These are phyloP conservation scores for Teunomyces barrocoloradensis DNA, from an alignment of 805 yeast species.

Conservation along the genomic window DNA sequence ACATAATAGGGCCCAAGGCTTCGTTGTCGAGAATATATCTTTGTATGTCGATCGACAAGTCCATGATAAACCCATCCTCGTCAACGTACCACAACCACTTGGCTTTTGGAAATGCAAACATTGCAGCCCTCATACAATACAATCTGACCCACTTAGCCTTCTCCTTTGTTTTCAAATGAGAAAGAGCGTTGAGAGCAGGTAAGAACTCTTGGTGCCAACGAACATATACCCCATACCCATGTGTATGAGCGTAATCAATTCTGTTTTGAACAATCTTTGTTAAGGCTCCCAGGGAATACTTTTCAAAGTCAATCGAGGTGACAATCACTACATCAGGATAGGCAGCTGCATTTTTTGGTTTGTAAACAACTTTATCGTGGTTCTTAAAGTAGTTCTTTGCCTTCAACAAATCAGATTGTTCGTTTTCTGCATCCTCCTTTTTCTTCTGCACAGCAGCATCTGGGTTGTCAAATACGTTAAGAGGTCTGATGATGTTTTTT, in stretches of 20 bases:
- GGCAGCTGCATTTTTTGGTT: constrained; percentile 31
- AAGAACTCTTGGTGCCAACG: constrained; percentile 84
- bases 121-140: constrained; percentile 75
- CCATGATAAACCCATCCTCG: constrained; percentile 73
- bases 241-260: constrained; percentile 80
- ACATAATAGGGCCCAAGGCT: constrained; percentile 60
- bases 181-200: constrained; percentile 50
- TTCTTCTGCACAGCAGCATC: constrained; percentile 30
- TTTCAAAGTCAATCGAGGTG: constrained; percentile 73
- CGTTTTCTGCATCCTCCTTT: constrained; percentile 48
- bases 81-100: constrained; percentile 88
- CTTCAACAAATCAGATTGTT: constrained; percentile 37
- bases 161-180: constrained; percentile 40
- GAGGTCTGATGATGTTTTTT: constrained; percentile 32
- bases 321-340: constrained; percentile 73
- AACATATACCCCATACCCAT: constrained; percentile 78
- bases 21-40: constrained; percentile 58
- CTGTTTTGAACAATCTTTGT: constrained; percentile 78
- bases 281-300: constrained; percentile 56
- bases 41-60: constrained; percentile 57
- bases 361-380: constrained; percentile 59
- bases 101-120: constrained; percentile 90
- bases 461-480: constrained; percentile 44
- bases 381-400: constrained; percentile 61
- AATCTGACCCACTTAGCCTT: constrained; percentile 62